Conservation (phyloP, 1,284 basidiomycete genomes). For the Ceratobasidium sp. region DNA sequence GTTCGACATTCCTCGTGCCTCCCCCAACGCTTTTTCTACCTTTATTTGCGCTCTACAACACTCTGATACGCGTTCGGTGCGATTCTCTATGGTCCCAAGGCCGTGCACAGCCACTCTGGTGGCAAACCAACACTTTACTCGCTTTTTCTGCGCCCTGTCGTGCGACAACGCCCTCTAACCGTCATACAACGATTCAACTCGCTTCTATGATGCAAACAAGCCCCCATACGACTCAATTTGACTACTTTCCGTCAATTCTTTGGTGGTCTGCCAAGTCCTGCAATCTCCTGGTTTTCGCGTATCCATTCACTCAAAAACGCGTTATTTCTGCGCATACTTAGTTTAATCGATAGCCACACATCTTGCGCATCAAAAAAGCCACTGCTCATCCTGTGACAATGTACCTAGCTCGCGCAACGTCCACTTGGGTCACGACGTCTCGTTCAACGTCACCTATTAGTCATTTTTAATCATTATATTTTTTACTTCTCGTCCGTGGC, state of each 20-base stretch:
- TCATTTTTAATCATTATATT: too few relatives aligned
- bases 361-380: not conserved
- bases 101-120: not conserved
- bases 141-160: not conserved
- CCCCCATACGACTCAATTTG: too few relatives aligned
- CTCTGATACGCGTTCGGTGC: not conserved
- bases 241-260: not conserved
- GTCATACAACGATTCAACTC: not conserved
- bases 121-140: not conserved
- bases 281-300: not conserved
- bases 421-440: too few relatives aligned
- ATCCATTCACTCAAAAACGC: not conserved
- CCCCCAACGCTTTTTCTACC: too few relatives aligned
- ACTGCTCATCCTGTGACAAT: not conserved
- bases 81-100: not conserved
- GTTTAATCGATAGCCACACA: not conserved
- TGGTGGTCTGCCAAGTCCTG: not conserved
- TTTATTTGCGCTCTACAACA: not conserved
- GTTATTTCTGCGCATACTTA: not conserved
- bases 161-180: not conserved
- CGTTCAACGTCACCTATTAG: too few relatives aligned
- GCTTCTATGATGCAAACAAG: not conserved
- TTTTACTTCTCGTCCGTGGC: too few relatives aligned
- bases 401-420: not conserved
- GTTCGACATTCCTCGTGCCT: not conserved